Evolutionary conservation across 2,329 filamentous ascomycete species (phyloP).

Genomic region (Diplodia intermedia): DNA sequence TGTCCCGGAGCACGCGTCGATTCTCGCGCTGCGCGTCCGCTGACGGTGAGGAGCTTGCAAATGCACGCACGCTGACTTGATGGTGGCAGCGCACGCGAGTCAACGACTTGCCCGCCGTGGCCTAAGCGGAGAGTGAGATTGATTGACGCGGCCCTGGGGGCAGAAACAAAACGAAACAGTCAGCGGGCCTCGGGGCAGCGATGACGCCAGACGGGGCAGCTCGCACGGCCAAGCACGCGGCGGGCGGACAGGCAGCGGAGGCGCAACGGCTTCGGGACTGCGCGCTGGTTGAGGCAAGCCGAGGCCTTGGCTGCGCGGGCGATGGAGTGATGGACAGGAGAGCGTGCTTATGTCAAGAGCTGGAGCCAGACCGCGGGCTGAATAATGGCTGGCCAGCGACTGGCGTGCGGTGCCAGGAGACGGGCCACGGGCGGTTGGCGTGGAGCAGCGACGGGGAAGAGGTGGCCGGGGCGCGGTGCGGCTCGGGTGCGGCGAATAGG

Average conservation of each 20-base stretch:
- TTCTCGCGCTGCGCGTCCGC: constrained; percentile 20
- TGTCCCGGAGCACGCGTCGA: constrained; percentile 23
- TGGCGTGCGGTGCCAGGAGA: constrained; percentile 12
- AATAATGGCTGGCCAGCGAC: constrained; percentile 12
- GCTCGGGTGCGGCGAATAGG: constrained; percentile 13
- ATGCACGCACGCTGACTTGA: constrained; percentile 29
- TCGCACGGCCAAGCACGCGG: constrained; percentile 1
- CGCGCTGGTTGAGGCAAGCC: constrained; percentile 20
- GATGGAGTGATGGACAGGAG: constrained; percentile 30
- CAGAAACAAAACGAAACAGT: constrained; percentile 27
- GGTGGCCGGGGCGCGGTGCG: constrained; percentile 15
- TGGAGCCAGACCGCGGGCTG: constrained; percentile 22
- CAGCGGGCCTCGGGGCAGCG: background rate
- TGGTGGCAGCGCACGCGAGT: constrained; percentile 7
- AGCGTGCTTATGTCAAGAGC: constrained; percentile 24
- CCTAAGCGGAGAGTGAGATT: constrained; percentile 21
- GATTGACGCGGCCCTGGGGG: constrained; percentile 16
- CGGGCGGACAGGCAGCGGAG: constrained; percentile 1
- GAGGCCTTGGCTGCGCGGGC: constrained; percentile 18
- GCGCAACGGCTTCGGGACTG: constrained; percentile 2
- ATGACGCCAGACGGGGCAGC: constrained; percentile 11
- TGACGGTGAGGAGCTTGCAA: constrained; percentile 30
- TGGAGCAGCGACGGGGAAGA: background rate
- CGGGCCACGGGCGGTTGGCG: background rate
- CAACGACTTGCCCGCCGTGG: constrained; percentile 11